These are phyloP conservation scores for Teunomyces tritomae DNA, from an alignment of 805 yeast genomes.

Conservation along the genomic window DNA sequence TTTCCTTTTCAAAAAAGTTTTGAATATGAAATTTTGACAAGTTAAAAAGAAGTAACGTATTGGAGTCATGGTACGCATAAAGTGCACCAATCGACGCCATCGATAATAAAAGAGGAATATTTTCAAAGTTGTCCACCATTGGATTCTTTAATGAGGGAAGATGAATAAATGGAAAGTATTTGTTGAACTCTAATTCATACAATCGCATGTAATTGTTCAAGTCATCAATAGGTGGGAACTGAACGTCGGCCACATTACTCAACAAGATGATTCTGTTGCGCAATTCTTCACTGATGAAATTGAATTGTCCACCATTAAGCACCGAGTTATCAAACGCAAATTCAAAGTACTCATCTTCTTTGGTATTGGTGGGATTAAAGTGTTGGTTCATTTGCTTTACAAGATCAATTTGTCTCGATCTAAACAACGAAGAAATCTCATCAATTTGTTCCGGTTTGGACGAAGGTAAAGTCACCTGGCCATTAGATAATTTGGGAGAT, in stretches of 20 bases:
- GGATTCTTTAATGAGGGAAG: slow-evolving; percentile 52
- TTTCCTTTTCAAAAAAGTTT: slow-evolving; percentile 56
- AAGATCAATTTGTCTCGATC: slow-evolving; percentile 64
- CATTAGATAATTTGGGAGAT: slow-evolving; percentile 7
- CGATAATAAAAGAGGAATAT: slow-evolving; percentile 68
- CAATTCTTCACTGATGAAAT: slow-evolving; percentile 34
- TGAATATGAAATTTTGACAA: slow-evolving; percentile 66
- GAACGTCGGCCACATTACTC: slow-evolving; percentile 52
- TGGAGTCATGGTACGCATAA: slow-evolving; percentile 74
- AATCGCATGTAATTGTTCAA: slow-evolving; percentile 73
- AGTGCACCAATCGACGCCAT: slow-evolving; percentile 90
- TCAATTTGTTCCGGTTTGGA: slow-evolving; percentile 23
- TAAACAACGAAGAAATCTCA: slow-evolving; percentile 60
- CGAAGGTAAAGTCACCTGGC: slow-evolving; percentile 21
- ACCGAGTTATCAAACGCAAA: slow-evolving; percentile 7
- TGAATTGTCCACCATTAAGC: slow-evolving; percentile 7
- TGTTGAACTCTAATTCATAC: slow-evolving; percentile 74
- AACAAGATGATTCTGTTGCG: slow-evolving; percentile 51
- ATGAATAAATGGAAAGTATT: slow-evolving; percentile 83
- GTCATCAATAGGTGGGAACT: slow-evolving; percentile 75
- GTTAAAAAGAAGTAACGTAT: slow-evolving; percentile 69
- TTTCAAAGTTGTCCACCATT: slow-evolving; percentile 39
- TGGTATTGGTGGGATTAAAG: slow-evolving; percentile 1
- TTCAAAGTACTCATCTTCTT: slow-evolving; percentile 6
- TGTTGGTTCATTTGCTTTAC: slow-evolving; percentile 42